A percentile compares a stretch with the other conserved stretches of the same genome.
These are phyloP conservation scores for Phylloporus rhodoxanthus DNA, from an alignment of 768 basidiomycete genomes.

Conservation along the genomic window DNA sequence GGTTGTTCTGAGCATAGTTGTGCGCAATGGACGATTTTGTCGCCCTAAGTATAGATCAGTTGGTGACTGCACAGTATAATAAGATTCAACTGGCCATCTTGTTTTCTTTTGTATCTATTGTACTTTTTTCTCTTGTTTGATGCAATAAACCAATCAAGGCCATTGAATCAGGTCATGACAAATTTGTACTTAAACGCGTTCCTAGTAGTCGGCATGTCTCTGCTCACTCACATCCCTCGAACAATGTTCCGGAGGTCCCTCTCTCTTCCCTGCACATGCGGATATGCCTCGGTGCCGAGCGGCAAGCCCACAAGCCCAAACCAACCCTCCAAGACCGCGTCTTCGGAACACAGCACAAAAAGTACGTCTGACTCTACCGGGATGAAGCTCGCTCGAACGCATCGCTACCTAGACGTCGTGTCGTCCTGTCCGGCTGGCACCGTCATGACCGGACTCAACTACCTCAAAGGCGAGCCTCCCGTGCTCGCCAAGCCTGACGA, in stretches of 20 bases:
- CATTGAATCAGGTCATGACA: neutral
- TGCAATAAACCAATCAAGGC: neutral
- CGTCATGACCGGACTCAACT: conserved; percentile 72
- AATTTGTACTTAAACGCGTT: neutral
- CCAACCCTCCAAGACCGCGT: neutral
- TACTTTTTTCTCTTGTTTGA: conserved; percentile 3
- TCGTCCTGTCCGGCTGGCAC: conserved; percentile 74
- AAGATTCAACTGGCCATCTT: conserved; percentile 4
- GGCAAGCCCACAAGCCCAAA: neutral
- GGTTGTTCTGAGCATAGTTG: conserved; percentile 30
- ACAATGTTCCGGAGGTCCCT: conserved; percentile 9
- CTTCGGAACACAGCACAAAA: conserved; percentile 8
- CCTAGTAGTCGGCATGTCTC: conserved; percentile 14
- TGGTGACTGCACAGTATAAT: conserved; percentile 5
- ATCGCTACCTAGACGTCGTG: conserved; percentile 11
- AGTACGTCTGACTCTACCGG: conserved; percentile 10
- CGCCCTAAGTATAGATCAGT: conserved; percentile 13
- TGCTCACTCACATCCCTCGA: conserved; percentile 9
- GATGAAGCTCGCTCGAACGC: neutral
- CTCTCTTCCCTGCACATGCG: conserved; percentile 9
- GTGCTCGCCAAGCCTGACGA: conserved; percentile 75
- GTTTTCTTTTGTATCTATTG: conserved; percentile 21
- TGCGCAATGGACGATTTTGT: neutral
- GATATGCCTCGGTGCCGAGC: conserved; percentile 10
- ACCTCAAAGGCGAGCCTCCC: conserved; percentile 75